A percentile compares a stretch with the other conserved stretches of the same genome.
phyloP scores from a whole-genome alignment of 225 moss, liverwort and hornwort genomes.

The Anthoceros angustus region DNA sequence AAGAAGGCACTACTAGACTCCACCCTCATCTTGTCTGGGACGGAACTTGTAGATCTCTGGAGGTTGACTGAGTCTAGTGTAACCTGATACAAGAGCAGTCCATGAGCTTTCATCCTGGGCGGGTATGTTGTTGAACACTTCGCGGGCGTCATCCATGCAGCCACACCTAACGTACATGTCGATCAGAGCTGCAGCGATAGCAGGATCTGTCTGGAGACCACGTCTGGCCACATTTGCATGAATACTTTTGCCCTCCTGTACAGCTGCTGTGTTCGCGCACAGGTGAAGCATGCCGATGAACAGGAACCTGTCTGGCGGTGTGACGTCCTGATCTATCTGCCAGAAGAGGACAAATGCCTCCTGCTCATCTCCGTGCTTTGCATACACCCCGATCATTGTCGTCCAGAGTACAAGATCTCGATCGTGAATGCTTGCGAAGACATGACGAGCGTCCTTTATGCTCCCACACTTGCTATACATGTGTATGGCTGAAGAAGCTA shows the following conservation, averaged over 20 bases:
- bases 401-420: constrained; percentile 9
- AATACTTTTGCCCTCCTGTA: constrained; percentile 12
- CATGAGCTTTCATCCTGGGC: background rate
- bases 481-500: constrained; percentile 17
- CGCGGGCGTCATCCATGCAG: constrained; percentile 18
- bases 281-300: constrained; percentile 20
- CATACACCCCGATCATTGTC: constrained; percentile 23
- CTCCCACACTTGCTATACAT: constrained; percentile 23
- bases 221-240: constrained; percentile 11
- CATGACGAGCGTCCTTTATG: constrained; percentile 13
- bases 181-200: constrained; percentile 18
- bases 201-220: constrained; percentile 15
- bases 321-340: constrained; percentile 17
- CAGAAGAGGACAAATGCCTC: constrained; percentile 15
- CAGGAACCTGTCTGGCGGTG: constrained; percentile 18
- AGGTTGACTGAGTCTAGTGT: too few species aligned
- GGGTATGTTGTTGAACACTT: constrained; percentile 7
- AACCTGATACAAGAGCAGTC: background rate
- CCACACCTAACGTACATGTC: constrained; percentile 27
- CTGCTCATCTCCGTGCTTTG: constrained; percentile 8
- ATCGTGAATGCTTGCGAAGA: constrained; percentile 13
- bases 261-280: constrained; percentile 15
- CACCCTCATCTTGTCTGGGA: too few species aligned
- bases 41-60: too few species aligned
- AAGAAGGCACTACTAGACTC: too few species aligned